phyloP scores from a whole-genome alignment of 2,329 filamentous ascomycete species.

The Colletotrichum somersetense region DNA sequence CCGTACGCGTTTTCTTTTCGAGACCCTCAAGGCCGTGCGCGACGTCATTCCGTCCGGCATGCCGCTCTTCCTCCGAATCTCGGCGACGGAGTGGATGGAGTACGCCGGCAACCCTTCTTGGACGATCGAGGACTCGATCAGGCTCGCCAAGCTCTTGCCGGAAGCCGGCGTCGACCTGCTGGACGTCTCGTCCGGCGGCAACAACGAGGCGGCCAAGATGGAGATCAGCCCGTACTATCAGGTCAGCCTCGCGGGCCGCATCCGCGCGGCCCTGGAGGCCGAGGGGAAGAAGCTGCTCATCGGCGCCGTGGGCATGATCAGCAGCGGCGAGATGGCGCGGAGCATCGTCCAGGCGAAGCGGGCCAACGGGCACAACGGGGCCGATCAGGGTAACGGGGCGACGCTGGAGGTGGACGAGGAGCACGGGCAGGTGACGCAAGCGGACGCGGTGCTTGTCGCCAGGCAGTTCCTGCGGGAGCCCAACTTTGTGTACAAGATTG shows the following conservation, averaged over 20 bases:
- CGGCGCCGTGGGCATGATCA: conserved; percentile 81
- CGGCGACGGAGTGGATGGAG: conserved; percentile 74
- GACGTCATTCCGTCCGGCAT: conserved; percentile 64
- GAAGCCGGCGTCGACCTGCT: conserved; percentile 83
- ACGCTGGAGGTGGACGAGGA: conserved; percentile 56
- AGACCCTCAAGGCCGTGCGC: conserved; percentile 65
- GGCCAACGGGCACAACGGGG: conserved; percentile 49
- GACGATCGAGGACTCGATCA: conserved; percentile 76
- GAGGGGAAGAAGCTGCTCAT: conserved; percentile 70
- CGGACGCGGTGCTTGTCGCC: conserved; percentile 80
- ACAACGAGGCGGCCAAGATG: conserved; percentile 72
- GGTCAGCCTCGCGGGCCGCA: conserved; percentile 76
- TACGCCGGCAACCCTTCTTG: conserved; percentile 64
- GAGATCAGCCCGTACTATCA: conserved; percentile 77
- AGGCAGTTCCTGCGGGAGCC: conserved; percentile 87
- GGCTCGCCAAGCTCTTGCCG: conserved; percentile 77
- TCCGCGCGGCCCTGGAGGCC: conserved; percentile 74
- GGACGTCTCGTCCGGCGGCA: conserved; percentile 84
- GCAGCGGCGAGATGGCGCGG: conserved; percentile 75
- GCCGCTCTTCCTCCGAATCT: conserved; percentile 71
- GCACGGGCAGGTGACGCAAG: conserved; percentile 57
- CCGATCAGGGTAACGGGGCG: conserved; percentile 16
- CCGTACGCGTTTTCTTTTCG: conserved; percentile 70
- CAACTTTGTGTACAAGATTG: conserved; percentile 79
- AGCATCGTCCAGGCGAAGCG: conserved; percentile 60